Percentiles rank a stretch among this genome's conserved stretches.
These are phyloP conservation scores for Hirschfeldia incana DNA, from an alignment of 345 rosid genomes.

Conservation along the genomic window DNA sequence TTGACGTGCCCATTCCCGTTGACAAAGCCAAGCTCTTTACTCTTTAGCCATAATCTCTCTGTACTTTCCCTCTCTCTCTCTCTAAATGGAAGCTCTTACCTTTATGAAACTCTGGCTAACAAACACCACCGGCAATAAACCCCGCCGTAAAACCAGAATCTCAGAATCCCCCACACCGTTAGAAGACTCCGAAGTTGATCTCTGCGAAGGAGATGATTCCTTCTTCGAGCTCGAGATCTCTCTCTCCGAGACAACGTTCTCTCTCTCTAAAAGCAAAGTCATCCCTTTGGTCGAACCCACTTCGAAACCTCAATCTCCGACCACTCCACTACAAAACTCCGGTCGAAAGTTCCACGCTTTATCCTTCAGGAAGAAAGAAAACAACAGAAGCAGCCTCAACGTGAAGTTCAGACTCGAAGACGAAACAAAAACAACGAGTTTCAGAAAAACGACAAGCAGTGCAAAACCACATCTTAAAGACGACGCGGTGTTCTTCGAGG, in stretches of 20 bases:
- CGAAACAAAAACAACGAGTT: conserved; percentile 34
- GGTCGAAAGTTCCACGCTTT: conserved; percentile 59
- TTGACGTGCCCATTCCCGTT: conserved; percentile 15
- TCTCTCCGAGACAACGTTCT: conserved; percentile 42
- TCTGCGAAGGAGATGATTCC: conserved; percentile 76
- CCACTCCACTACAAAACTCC: conserved; percentile 52
- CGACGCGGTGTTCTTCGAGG: conserved; percentile 13
- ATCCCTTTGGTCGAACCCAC: conserved; percentile 57
- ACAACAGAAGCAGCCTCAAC: conserved; percentile 40
- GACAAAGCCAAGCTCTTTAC: conserved; percentile 31
- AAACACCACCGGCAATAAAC: conserved; percentile 26
- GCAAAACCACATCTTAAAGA: background rate
- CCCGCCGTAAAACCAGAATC: conserved; percentile 40
- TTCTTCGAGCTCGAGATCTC: conserved; percentile 85
- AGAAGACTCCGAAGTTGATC: conserved; percentile 35
- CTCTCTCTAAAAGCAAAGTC: conserved; percentile 64
- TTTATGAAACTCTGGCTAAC: conserved; percentile 63
- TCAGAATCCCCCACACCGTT: conserved; percentile 21
- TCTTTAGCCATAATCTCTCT: background rate
- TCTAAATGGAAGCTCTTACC: conserved; percentile 69
- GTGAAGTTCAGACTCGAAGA: conserved; percentile 49
- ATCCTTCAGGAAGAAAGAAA: conserved; percentile 42
- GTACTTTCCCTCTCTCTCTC: background rate
- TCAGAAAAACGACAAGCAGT: conserved; percentile 26
- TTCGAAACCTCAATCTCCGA: conserved; percentile 65